These are phyloP conservation scores for Pseudonitzschia multiseries DNA, from an alignment of 108 stramenopile species.

Conservation along the genomic window DNA sequence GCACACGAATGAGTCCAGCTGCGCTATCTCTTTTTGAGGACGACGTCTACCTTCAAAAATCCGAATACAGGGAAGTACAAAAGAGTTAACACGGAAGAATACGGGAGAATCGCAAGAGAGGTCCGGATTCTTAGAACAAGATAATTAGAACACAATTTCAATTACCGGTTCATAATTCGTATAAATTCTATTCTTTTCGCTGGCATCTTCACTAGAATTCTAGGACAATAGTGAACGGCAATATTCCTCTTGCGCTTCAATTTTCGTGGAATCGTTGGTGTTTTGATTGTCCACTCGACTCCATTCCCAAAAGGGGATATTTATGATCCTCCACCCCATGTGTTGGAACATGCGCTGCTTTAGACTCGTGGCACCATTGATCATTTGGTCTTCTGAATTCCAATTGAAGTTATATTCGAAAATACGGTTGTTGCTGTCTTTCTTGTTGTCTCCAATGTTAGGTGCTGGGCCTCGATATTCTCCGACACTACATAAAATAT, in stretches of 20 bases:
- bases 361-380: conserved; percentile 73
- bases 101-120: no score
- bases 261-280: neutral
- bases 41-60: no score
- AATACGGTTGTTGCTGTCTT: neutral
- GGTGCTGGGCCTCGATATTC: neutral
- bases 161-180: no score
- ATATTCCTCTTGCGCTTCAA: conserved; percentile 14
- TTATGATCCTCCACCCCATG: conserved; percentile 74
- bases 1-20: no score
- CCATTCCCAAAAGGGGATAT: conserved; percentile 87
- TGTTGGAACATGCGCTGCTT: conserved; percentile 62
- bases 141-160: no score
- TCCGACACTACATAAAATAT: neutral
- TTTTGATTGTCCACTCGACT: conserved; percentile 6
- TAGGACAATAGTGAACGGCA: conserved; percentile 12
- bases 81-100: no score
- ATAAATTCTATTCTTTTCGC: no score
- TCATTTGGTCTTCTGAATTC: conserved; percentile 39
- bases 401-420: conserved; percentile 37
- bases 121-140: no score
- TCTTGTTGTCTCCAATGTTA: neutral
- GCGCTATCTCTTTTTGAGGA: no score
- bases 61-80: no score
- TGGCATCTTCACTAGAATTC: no score